Base-by-base conservation (phyloP, 2,329 filamentous ascomycete genomes). In the Fusarium graminum region DNA sequence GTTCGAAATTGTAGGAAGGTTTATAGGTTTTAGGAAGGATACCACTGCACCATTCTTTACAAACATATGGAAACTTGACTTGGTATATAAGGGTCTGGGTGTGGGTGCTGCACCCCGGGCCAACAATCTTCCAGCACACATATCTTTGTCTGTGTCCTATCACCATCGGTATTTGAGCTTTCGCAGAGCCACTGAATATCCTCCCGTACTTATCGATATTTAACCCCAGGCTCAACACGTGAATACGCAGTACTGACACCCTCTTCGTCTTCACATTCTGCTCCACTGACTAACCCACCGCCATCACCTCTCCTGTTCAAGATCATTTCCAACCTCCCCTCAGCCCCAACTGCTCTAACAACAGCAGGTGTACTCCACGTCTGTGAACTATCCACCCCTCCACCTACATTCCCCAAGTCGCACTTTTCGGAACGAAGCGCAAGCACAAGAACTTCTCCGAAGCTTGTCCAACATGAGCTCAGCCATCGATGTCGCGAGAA, bases 311-410 rank as follows among this genome's bases (percentile, higher is more conserved):
- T 12, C 1, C 12, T 34, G 3, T 12, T 13, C 13, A 51, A 11
- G 2, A 41, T 10, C 36, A 51, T 42, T 17, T 51, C 47, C 14
- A 51, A 12, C n/a, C 17, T 51, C 7, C 26, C 25, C 2, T 41
- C 26, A 3, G n/a, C 26, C 1, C 34, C 47, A n/a, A 51, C 17
- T 12, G 13, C 19, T 4, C 47, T 41, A 4, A 51, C 34, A 7
- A 29, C 17, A 13, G 34, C 36, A 13, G 26, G 16, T 10, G 14
- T 41, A 12, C 47, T 51, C 47, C 47, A 51, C 11, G 47, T 51
- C 11, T 29, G 47, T 12, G 47, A 51, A n/a, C 47, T 51, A n/a
- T 29, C 47, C 2, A 51, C 47, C n/a, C 47, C 47, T 4, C 47
- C 47, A 5, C 47, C 47, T 5, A 51, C 26, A 6, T 51, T 29